Evolutionary conservation across 306 rosid species (phyloP).

Genomic region (Dryas drummondii): DNA sequence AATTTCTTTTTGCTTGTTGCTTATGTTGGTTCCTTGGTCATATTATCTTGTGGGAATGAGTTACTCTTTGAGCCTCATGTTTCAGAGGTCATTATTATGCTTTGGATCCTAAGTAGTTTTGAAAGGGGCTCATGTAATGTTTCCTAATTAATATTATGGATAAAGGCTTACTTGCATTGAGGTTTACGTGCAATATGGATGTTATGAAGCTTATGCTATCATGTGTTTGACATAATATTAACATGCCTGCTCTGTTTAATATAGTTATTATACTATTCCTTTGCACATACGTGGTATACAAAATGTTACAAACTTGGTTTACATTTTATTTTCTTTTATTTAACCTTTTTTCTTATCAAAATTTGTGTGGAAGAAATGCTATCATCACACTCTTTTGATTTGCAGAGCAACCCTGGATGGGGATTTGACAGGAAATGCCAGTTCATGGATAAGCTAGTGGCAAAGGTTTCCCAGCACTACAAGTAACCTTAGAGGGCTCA

Average conservation of each 20-base stretch:
- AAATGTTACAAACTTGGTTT: background rate
- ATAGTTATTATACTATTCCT: background rate
- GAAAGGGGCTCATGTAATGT: background rate
- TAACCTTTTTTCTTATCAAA: too few relatives aligned
- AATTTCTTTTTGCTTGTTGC: slow-evolving; percentile 13
- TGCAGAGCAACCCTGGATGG: slow-evolving; percentile 97
- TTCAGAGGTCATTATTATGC: background rate
- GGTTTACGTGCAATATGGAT: too few relatives aligned
- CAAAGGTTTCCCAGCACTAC: slow-evolving; percentile 65
- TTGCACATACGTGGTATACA: background rate
- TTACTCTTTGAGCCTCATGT: background rate
- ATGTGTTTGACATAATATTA: background rate
- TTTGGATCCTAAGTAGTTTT: background rate
- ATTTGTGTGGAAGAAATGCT: background rate
- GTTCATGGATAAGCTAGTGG: slow-evolving; percentile 81
- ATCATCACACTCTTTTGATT: background rate
- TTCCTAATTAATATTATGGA: too few relatives aligned
- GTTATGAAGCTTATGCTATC: background rate
- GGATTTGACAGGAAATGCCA: slow-evolving; percentile 85
- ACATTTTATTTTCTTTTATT: background rate
- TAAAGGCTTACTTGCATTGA: too few relatives aligned
- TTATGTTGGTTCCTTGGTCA: slow-evolving; percentile 8
- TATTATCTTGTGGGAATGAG: background rate
- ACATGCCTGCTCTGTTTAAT: background rate
- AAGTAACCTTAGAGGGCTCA: slow-evolving; percentile 33